Conservation (phyloP, 2,329 filamentous ascomycete genomes). For the Pestalotiopsis sp. region DNA sequence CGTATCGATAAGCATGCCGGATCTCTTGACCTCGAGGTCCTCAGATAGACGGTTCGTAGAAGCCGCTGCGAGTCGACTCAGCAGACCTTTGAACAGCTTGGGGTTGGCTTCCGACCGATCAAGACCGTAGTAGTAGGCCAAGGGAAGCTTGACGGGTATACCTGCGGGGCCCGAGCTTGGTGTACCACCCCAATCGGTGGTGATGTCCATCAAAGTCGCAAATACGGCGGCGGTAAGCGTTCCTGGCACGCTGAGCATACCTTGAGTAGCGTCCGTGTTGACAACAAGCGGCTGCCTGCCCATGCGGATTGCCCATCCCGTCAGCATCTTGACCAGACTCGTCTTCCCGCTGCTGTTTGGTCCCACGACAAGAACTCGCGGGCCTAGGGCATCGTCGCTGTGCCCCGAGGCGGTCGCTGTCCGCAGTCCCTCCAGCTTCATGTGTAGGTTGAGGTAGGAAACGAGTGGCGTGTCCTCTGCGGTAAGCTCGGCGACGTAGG, state of each 20-base stretch:
- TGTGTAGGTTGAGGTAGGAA: constrained; percentile 83
- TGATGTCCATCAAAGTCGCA: constrained; percentile 82
- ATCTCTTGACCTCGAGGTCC: constrained; percentile 69
- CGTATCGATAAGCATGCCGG: constrained; percentile 86
- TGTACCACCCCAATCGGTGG: constrained; percentile 81
- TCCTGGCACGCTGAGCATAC: constrained; percentile 76
- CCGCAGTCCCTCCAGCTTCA: constrained; percentile 77
- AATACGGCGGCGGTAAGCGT: constrained; percentile 87
- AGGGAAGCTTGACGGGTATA: constrained; percentile 86
- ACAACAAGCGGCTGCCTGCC: constrained; percentile 78
- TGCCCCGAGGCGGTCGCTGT: constrained; percentile 53
- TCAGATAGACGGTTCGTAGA: constrained; percentile 78
- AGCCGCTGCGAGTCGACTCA: constrained; percentile 77
- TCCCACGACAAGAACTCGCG: constrained; percentile 83
- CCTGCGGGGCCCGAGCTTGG: constrained; percentile 88
- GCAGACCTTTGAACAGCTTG: constrained; percentile 71
- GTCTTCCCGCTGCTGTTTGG: constrained; percentile 82
- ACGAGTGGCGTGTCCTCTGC: constrained; percentile 81
- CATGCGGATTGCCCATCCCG: constrained; percentile 76
- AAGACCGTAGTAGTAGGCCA: constrained; percentile 88
- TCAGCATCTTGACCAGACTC: constrained; percentile 74
- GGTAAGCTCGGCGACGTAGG: constrained; percentile 64
- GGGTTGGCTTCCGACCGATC: constrained; percentile 73
- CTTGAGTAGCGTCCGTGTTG: constrained; percentile 83
- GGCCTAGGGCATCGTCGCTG: constrained; percentile 54